Percentiles rank a stretch among this genome's conserved stretches.
phyloP scores from a whole-genome alignment of 2,329 filamentous ascomycete species.

The Orbilia ellipsospora region DNA sequence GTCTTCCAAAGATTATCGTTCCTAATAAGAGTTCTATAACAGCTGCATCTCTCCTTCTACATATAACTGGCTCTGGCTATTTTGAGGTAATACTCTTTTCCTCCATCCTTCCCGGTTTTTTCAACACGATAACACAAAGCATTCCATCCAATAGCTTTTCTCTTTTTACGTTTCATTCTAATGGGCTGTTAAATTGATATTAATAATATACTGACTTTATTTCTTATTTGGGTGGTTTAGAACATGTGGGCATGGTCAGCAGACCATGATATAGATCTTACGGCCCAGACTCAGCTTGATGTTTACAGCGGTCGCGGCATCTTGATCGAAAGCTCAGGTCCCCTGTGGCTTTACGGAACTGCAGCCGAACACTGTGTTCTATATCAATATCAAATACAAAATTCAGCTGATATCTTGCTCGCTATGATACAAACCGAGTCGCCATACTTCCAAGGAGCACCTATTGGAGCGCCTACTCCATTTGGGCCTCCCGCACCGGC shows the following conservation, averaged over 20 bases:
- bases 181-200: too few species aligned
- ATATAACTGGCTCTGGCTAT: constrained; percentile 63
- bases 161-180: too few species aligned
- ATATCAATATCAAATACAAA: constrained; percentile 68
- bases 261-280: constrained; percentile 58
- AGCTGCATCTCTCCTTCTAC: constrained; percentile 63
- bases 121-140: too few species aligned
- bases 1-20: too few species aligned
- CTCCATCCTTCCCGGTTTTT: too few species aligned
- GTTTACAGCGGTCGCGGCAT: constrained; percentile 60
- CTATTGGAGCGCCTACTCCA: constrained; percentile 64
- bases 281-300: constrained; percentile 59
- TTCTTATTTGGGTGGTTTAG: too few species aligned
- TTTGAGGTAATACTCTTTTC: constrained; percentile 65
- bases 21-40: too few species aligned
- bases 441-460: constrained; percentile 65
- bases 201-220: too few species aligned
- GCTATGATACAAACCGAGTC: constrained; percentile 67
- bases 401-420: constrained; percentile 66
- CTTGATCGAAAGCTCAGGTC: constrained; percentile 60
- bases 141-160: too few species aligned
- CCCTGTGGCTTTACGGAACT: constrained; percentile 64
- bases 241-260: constrained; percentile 2
- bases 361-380: constrained; percentile 67
- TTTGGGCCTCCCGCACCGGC: constrained; percentile 60